phyloP scores from a whole-genome alignment of 2,329 filamentous ascomycete genomes.

The Phialocephala subalpina region DNA sequence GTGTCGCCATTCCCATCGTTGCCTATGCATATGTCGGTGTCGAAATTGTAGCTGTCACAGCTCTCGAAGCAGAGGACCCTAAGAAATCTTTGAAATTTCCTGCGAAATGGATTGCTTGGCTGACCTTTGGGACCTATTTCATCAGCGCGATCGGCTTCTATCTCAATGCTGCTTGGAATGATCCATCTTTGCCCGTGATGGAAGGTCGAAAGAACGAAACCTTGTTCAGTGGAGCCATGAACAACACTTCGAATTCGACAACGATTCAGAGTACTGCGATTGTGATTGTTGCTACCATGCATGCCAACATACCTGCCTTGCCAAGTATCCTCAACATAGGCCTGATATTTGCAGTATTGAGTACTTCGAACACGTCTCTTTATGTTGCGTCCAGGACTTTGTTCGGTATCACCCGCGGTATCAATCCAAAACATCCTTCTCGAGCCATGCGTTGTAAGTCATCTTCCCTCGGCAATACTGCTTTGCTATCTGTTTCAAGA shows the following conservation, averaged over 20 bases:
- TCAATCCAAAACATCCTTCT: constrained; percentile 7
- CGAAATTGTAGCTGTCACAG: constrained; percentile 46
- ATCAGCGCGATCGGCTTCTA: constrained; percentile 39
- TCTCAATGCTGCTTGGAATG: constrained; percentile 38
- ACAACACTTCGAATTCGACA: background rate
- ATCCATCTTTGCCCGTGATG: constrained; percentile 33
- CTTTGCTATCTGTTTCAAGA: no score
- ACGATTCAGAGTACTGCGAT: constrained; percentile 2
- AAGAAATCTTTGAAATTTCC: constrained; percentile 36
- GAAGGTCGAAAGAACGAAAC: constrained; percentile 18
- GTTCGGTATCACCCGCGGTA: constrained; percentile 40
- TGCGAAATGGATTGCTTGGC: constrained; percentile 42
- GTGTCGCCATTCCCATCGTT: constrained; percentile 44
- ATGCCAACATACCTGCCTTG: constrained; percentile 22
- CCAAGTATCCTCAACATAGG: constrained; percentile 41
- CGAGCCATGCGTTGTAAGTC: constrained; percentile 6
- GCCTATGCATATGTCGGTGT: constrained; percentile 45
- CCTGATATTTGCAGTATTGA: constrained; percentile 44
- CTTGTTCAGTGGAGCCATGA: background rate
- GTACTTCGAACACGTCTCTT: constrained; percentile 45
- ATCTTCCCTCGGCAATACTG: no score
- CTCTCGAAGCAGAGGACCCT: constrained; percentile 44
- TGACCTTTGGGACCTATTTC: constrained; percentile 39
- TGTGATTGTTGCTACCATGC: constrained; percentile 18
- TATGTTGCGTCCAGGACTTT: constrained; percentile 47